Base-by-base conservation (phyloP, 1,284 basidiomycete species). In the Puccinia horiana region DNA sequence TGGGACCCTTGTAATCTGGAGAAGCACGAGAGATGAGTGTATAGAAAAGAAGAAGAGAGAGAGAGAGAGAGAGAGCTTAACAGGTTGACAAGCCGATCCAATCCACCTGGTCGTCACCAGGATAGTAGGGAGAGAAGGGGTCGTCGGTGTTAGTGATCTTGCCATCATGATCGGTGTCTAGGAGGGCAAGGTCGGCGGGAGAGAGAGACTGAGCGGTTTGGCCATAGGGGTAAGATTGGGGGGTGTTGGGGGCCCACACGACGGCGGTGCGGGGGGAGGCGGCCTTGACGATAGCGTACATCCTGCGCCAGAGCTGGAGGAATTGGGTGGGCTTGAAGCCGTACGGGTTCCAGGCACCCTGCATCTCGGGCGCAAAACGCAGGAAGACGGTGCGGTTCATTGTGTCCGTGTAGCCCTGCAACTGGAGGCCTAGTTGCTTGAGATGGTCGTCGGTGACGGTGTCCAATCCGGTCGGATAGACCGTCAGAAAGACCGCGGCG, bases 171-270 rank as follows among this genome's bases (percentile, higher is more conserved):
- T 85, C 84, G 37, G 86, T 87, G 76, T 87, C 86, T 52, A 87
- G 84, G 3, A 84, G 76, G 1, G 84, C 83, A 32, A 84, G 73
- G 76, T 87, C 86, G 2, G 83, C 84, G 8, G 83, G 73, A 49
- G 78, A 83, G 16, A 80, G 29, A 20, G 5, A 12, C 23, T 16
- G 42, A 42, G 78, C 44, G 67, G 76, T 35, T 29, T 72, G 69
- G 16, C 67, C 67, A 74, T 85, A 86, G 26, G 85, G 85, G 83
- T 86, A 86, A 11, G 84, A 84, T 47, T 54, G 40, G 32, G 84
- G 84, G n/a, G 85, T 85, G 82, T 87, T 87, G 37, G 86, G 86
- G 26, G 86, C 85, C 86, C 86, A 87, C 14, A 86, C 86, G 42
- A 87, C 84, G 74, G 84, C 84, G 16, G 84, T 84, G 20, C 80